Base-by-base conservation (phyloP, 345 rosid species). In the Heritiera littoralis region DNA sequence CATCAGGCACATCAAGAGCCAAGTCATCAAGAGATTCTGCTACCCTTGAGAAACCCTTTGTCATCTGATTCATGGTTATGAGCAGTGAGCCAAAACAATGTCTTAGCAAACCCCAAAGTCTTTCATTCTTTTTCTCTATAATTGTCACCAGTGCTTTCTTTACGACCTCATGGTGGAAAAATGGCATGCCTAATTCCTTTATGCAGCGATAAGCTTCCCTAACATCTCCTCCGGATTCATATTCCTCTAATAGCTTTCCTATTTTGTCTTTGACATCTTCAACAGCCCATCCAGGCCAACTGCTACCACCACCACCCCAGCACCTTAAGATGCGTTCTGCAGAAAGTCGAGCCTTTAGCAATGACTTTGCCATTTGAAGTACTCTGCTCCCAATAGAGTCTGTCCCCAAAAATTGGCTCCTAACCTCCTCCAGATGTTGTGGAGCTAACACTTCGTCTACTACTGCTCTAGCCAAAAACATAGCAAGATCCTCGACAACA, bases 361-460 rank as follows among this genome's bases (percentile, higher is more conserved):
- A 77, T 67, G 95, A 90, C 80, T 90, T 94, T n/a, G 93, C 92
- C 91, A 86, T 90, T 75, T 86, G 93, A 28, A 94, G 82, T 61
- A 91, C 98, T 68, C 84, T 92, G 66, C 83, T 84, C 0, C 95
- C 93, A 1, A 85, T 80, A 11, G 93, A 88, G 15, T 87, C 91
- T 66, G 77, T 55, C 76, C 89, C 90, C 38, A 70, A 69, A 77
- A 85, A 86, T 78, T 86, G 92, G 83, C 72, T 82, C 49, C 73
- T 88, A 41, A 91, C 81, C 78, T 94, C 98, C 55, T 92, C 92
- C 80, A 92, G 63, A 43, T 94, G 91, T 15, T 85, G 89, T 40
- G 98, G 98, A 58, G 98, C 86, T 60, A 94, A 55, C 51, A 88
- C 97, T 84, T 94, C 98, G 55, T 94, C 98, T 38, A 94, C 95